Base-by-base conservation (phyloP, 2,329 filamentous ascomycete genomes). In the Plectosphaerella sp. region DNA sequence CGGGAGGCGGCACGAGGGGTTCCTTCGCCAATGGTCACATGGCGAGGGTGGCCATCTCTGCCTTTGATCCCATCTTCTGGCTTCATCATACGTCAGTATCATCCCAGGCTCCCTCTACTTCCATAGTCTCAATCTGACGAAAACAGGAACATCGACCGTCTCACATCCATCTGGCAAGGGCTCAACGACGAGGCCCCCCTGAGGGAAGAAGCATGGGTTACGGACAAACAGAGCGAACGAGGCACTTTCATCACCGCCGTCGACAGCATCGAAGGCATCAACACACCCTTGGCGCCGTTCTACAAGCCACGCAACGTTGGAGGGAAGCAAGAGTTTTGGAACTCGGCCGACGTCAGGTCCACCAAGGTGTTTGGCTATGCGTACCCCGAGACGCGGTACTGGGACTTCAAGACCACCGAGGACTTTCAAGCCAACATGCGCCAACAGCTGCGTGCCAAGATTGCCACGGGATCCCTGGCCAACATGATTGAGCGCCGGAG, bases 31-130 rank as follows among this genome's bases (percentile, higher is more conserved):
- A 59, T 15, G 82, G 65, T 4, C 65, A 75, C 54, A 76, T 77
- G 59, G 54, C 73, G 4, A 76, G 73, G 54, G 71, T 76, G 12
- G 72, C 77, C 33, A 80, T 79, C 54, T 79, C 83, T 11, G 76
- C 80, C 0, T 88, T 84, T 61, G 85, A 88, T 61, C 83, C 84
- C 0, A 66, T 82, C 9, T 87, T 86, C 65, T 84, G 76, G 76
- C 67, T 87, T n/a, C 50, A 54, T 24, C 48, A 53, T 48, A 28
- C 25, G 25, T 28, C 5, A 28, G 25, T 28, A 5, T 28, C 9
- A 16, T 35, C 18, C 24, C 20, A 45, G 28, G 24, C 5, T 20
- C 20, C 48, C 24, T 24, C 15, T 11, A 25, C 39, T 7, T 36
- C 22, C 25, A 20, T 22, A 24, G n/a, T 18, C 16, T 9, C 25